These are phyloP conservation scores for Trichophyton benhamiae DNA, from an alignment of 2,329 filamentous ascomycete species.

Conservation along the genomic window DNA sequence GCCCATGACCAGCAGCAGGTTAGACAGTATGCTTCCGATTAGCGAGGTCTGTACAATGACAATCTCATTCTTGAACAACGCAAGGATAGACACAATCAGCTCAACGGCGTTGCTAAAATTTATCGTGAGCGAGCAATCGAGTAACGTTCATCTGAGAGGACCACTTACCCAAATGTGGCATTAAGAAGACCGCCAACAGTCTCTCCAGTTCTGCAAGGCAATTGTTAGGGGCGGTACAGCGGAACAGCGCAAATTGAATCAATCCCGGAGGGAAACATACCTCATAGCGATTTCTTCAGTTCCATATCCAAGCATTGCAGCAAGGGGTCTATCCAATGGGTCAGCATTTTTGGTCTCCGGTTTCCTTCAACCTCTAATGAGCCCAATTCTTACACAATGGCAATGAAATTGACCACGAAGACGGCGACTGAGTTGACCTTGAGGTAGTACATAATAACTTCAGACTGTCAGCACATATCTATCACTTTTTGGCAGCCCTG, in stretches of 20 bases:
- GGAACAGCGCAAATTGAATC: not conserved
- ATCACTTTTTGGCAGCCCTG: not conserved
- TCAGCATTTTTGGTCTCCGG: not conserved
- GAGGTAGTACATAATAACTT: conserved; percentile 35
- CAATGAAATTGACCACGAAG: conserved; percentile 86
- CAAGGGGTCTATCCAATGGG: conserved; percentile 45
- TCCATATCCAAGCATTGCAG: conserved; percentile 72
- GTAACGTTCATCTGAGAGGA: not conserved
- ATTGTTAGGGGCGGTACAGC: not conserved
- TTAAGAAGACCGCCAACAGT: conserved; percentile 81
- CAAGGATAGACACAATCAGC: conserved; percentile 77
- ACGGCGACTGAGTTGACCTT: conserved; percentile 48
- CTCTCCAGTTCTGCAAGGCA: conserved; percentile 50
- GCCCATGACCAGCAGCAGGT: conserved; percentile 75
- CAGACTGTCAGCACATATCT: not conserved
- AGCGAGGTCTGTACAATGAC: conserved; percentile 85
- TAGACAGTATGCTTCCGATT: conserved; percentile 83
- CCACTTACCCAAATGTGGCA: conserved; percentile 59
- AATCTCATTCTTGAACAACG: conserved; percentile 59
- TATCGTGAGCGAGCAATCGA: not conserved
- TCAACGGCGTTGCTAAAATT: conserved; percentile 58
- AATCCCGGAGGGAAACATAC: conserved; percentile 21
- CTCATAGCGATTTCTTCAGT: conserved; percentile 69
- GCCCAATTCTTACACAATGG: conserved; percentile 50
- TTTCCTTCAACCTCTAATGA: not conserved